Percentiles rank a stretch among this genome's conserved stretches.
Conservation (phyloP, 768 basidiomycete genomes). For the Suillus discolor region DNA sequence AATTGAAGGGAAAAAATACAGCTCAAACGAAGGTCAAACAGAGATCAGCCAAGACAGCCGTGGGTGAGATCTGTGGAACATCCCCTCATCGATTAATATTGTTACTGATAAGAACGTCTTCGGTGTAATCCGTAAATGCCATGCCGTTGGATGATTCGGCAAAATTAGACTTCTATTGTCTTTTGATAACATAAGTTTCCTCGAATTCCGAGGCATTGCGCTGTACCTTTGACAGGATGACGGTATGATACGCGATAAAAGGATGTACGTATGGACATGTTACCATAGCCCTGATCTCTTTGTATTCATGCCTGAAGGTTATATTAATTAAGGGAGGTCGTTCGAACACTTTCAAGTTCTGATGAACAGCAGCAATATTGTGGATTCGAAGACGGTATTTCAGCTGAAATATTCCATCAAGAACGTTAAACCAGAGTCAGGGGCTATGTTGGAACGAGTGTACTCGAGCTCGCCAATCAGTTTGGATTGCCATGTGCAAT, state of each 20-base stretch:
- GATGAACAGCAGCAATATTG: constrained; percentile 23
- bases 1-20: constrained; percentile 23
- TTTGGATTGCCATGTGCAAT: constrained; percentile 30
- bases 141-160: not conserved
- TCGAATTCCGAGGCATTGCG: too few relatives aligned
- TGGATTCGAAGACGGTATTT: constrained; percentile 23
- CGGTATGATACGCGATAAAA: constrained; percentile 22
- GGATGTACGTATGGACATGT: constrained; percentile 13
- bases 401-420: not conserved
- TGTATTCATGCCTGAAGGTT: constrained; percentile 26
- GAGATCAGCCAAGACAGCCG: constrained; percentile 25
- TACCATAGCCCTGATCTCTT: constrained; percentile 17
- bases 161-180: constrained; percentile 14
- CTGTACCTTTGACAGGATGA: constrained; percentile 10
- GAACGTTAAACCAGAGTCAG: constrained; percentile 10
- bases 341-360: constrained; percentile 17
- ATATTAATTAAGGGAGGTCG: constrained; percentile 17
- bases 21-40: constrained; percentile 20
- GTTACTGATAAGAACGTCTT: constrained; percentile 31
- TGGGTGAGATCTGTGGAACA: not conserved
- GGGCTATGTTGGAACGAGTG: constrained; percentile 28
- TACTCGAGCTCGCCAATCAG: constrained; percentile 31
- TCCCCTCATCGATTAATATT: constrained; percentile 10
- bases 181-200: constrained; percentile 4
- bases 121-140: not conserved